These are phyloP conservation scores for Fomitopsis pinicola DNA, from an alignment of 1,284 basidiomycete genomes.

Conservation along the genomic window DNA sequence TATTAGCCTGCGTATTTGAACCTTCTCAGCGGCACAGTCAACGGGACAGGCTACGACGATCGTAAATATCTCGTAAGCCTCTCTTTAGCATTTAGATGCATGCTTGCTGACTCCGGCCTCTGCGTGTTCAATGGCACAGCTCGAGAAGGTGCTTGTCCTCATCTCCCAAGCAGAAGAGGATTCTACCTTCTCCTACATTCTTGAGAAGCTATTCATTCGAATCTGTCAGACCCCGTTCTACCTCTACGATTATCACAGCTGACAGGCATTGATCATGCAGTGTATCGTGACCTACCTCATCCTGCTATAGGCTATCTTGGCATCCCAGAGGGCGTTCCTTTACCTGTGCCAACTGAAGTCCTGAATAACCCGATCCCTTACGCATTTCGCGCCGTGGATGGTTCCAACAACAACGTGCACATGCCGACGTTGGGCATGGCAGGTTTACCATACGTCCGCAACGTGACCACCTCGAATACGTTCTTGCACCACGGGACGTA, in stretches of 20 bases:
- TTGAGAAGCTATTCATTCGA: conserved; percentile 41
- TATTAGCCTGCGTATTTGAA: neutral
- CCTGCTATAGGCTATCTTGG: conserved; percentile 62
- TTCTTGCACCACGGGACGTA: conserved; percentile 41
- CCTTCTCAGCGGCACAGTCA: neutral
- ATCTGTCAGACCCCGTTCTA: conserved; percentile 33
- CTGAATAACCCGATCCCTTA: neutral
- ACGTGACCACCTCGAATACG: conserved; percentile 52
- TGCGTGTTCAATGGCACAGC: conserved; percentile 33
- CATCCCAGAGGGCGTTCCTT: neutral
- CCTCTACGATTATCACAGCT: neutral
- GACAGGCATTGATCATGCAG: conserved; percentile 3
- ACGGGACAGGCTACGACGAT: conserved; percentile 45
- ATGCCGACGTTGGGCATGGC: conserved; percentile 72
- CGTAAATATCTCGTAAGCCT: conserved; percentile 43
- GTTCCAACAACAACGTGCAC: conserved; percentile 69
- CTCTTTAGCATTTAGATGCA: no score
- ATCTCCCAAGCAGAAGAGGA: conserved; percentile 55
- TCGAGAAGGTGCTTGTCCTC: conserved; percentile 62
- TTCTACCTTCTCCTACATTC: conserved; percentile 31
- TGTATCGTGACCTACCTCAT: conserved; percentile 75
- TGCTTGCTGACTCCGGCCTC: no score
- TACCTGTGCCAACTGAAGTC: neutral
- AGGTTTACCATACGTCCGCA: conserved; percentile 70
- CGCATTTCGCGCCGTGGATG: conserved; percentile 69